These are phyloP conservation scores for Paramecium sonneborni DNA, from an alignment of 73 alveolate species.

Conservation along the genomic window DNA sequence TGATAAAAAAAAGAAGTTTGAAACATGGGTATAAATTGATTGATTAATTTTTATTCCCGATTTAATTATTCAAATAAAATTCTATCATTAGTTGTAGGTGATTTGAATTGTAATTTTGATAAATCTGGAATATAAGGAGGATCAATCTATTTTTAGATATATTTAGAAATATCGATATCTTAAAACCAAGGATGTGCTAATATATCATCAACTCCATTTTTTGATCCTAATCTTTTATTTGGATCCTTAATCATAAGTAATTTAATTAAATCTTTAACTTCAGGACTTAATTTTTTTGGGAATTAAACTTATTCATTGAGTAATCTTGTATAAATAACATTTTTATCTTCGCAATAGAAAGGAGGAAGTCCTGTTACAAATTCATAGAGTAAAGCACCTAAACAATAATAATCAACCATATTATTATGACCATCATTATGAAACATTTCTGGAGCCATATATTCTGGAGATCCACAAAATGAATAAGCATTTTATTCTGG, in stretches of 20 bases:
- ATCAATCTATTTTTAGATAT: slow-evolving; percentile 3
- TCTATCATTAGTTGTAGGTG: slow-evolving; percentile 5
- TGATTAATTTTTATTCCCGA: background rate
- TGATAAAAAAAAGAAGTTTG: background rate
- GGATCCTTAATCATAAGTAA: slow-evolving; percentile 58
- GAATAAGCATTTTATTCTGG: slow-evolving; percentile 59
- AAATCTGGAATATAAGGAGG: slow-evolving; percentile 65
- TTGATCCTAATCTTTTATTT: slow-evolving; percentile 61
- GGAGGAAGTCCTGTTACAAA: slow-evolving; percentile 79
- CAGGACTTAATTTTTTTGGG: slow-evolving; percentile 48
- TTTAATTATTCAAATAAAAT: slow-evolving; percentile 10
- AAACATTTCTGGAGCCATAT: slow-evolving; percentile 78
- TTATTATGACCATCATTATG: slow-evolving; percentile 67
- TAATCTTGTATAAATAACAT: slow-evolving; percentile 28
- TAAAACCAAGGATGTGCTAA: slow-evolving; percentile 64
- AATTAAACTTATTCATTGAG: slow-evolving; percentile 29
- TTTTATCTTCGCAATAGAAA: slow-evolving; percentile 69
- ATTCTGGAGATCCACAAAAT: slow-evolving; percentile 82
- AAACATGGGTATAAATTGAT: background rate
- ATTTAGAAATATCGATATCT: slow-evolving; percentile 7
- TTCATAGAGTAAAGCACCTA: slow-evolving; percentile 78
- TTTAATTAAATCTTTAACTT: slow-evolving; percentile 43
- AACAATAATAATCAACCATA: slow-evolving; percentile 72
- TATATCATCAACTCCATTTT: slow-evolving; percentile 55
- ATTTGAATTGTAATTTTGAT: background rate